A percentile compares a stretch with the other conserved stretches of the same genome.
phyloP scores from a whole-genome alignment of 2,329 filamentous ascomycete genomes.

The Coccinonectria pachysandricola region DNA sequence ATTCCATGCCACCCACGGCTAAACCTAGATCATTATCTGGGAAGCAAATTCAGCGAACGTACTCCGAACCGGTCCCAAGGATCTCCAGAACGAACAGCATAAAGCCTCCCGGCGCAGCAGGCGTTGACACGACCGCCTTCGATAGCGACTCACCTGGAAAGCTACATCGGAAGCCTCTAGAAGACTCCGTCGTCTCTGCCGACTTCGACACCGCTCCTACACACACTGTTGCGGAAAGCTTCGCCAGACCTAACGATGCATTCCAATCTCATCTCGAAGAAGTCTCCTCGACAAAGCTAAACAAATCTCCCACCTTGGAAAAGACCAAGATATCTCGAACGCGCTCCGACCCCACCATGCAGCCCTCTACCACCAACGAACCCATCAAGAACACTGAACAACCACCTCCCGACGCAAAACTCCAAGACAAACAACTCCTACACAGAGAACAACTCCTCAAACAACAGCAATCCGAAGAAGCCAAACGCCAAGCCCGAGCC shows the following conservation, averaged over 20 bases:
- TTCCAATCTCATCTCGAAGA: conserved; percentile 30
- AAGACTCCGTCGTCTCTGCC: conserved; percentile 21
- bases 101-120: conserved; percentile 14
- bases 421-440: conserved; percentile 3
- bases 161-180: conserved; percentile 4
- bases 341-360: conserved; percentile 30
- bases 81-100: conserved; percentile 6
- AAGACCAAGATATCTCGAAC: conserved; percentile 17
- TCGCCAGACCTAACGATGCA: conserved; percentile 13
- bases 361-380: background rate
- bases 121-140: conserved; percentile 32
- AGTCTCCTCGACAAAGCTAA: conserved; percentile 29
- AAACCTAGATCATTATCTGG: conserved; percentile 2
- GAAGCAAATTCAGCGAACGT: conserved; percentile 12
- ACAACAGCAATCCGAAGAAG: conserved; percentile 12
- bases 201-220: conserved; percentile 34
- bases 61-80: conserved; percentile 10
- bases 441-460: background rate
- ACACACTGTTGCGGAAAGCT: conserved; percentile 19
- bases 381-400: conserved; percentile 1
- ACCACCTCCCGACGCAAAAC: conserved; percentile 2
- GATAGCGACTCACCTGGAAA: conserved; percentile 19
- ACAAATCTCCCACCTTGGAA: conserved; percentile 28
- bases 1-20: conserved; percentile 1
- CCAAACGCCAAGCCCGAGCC: conserved; percentile 20